These are phyloP conservation scores for Cyclocybe aegerita DNA, from an alignment of 768 basidiomycete species.

Conservation along the genomic window DNA sequence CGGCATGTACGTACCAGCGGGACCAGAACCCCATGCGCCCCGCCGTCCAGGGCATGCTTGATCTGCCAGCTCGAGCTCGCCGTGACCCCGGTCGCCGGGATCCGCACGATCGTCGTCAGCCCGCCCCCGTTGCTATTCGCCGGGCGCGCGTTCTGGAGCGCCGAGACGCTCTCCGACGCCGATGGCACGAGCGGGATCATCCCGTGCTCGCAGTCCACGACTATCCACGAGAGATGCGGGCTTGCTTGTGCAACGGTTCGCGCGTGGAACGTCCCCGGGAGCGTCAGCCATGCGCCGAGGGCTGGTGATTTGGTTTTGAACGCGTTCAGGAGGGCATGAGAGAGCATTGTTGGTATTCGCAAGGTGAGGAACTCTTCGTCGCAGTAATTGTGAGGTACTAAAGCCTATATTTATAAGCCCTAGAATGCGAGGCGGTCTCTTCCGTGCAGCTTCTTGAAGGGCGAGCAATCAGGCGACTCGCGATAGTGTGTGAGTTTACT, in stretches of 20 bases:
- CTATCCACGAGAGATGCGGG: constrained; percentile 58
- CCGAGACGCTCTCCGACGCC: constrained; percentile 54
- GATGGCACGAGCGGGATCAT: constrained; percentile 53
- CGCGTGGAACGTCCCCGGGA: constrained; percentile 58
- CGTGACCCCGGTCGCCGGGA: constrained; percentile 62
- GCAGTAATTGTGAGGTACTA: not conserved
- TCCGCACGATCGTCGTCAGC: constrained; percentile 57
- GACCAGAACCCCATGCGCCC: constrained; percentile 62
- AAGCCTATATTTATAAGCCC: not conserved
- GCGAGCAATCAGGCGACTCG: too few relatives aligned
- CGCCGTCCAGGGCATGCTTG: constrained; percentile 68
- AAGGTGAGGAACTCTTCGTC: not conserved
- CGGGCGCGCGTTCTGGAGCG: constrained; percentile 45
- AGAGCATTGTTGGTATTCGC: constrained; percentile 42
- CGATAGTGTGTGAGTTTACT: too few relatives aligned
- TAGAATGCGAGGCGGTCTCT: not conserved
- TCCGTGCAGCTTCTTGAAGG: not conserved
- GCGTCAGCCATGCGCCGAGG: constrained; percentile 66
- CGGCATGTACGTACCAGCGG: constrained; percentile 73
- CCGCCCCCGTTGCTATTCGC: constrained; percentile 25
- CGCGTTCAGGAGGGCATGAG: constrained; percentile 51
- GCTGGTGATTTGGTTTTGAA: constrained; percentile 59
- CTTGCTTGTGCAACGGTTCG: constrained; percentile 58
- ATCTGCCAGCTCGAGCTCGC: constrained; percentile 67
- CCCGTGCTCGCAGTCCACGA: constrained; percentile 72